These are phyloP conservation scores for Boletus barrowsii DNA, from an alignment of 768 basidiomycete genomes.

Conservation along the genomic window DNA sequence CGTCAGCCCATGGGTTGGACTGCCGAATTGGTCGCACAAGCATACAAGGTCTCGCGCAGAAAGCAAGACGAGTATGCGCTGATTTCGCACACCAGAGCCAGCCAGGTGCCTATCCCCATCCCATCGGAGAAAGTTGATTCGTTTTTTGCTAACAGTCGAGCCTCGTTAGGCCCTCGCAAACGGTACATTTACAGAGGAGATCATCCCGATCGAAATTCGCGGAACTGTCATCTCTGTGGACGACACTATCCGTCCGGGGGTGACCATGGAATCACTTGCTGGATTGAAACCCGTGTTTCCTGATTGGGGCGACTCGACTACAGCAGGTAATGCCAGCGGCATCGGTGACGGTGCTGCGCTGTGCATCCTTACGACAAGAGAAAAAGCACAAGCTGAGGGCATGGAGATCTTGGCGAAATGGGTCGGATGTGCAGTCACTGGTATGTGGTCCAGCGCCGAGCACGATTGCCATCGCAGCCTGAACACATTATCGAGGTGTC, in stretches of 20 bases:
- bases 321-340: slow-evolving; percentile 84
- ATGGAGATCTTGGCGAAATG: slow-evolving; percentile 83
- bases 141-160: neutral
- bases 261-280: slow-evolving; percentile 72
- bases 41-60: slow-evolving; percentile 72
- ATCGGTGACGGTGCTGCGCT: slow-evolving; percentile 92
- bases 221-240: slow-evolving; percentile 68
- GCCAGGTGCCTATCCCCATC: slow-evolving; percentile 40
- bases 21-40: slow-evolving; percentile 83
- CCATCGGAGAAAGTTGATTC: neutral
- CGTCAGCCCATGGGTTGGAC: slow-evolving; percentile 92
- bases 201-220: slow-evolving; percentile 77
- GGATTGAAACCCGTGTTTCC: slow-evolving; percentile 87
- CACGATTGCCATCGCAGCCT: neutral
- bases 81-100: slow-evolving; percentile 81
- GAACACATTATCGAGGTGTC: slow-evolving; percentile 45
- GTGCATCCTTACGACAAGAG: slow-evolving; percentile 77
- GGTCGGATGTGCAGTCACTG: slow-evolving; percentile 73
- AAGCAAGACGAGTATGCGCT: slow-evolving; percentile 90
- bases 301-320: slow-evolving; percentile 71
- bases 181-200: slow-evolving; percentile 83
- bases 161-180: slow-evolving; percentile 52
- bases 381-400: slow-evolving; percentile 70
- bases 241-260: slow-evolving; percentile 85
- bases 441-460: slow-evolving; percentile 36